Evolutionary conservation across 495 filamentous ascomycete genomes (phyloP).

Genomic region (Chaetomium fimeti): DNA sequence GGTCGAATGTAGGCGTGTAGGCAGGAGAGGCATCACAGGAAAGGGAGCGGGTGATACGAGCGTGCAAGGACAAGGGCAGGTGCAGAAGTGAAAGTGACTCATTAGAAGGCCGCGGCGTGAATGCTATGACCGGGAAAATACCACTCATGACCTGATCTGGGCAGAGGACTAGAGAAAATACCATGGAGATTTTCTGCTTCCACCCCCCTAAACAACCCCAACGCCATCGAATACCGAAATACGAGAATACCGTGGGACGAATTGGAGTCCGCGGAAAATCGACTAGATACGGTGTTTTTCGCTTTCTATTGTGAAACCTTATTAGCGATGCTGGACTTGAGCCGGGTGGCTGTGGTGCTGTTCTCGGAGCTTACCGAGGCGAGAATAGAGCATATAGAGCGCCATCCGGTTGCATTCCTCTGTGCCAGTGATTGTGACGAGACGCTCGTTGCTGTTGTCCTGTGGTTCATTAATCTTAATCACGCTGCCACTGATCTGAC

Average conservation of each 20-base stretch:
- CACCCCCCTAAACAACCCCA: conserved; percentile 18
- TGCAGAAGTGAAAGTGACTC: conserved; percentile 22
- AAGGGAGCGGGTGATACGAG: background rate
- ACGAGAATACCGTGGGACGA: conserved; percentile 10
- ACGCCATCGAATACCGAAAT: conserved; percentile 25
- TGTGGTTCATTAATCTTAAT: conserved; percentile 99
- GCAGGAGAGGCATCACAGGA: conserved; percentile 9
- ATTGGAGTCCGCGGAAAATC: background rate
- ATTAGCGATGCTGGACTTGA: conserved; percentile 25
- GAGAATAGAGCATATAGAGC: conserved; percentile 95
- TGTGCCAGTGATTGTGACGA: conserved; percentile 96
- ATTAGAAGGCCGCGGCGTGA: conserved; percentile 21
- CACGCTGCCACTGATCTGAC: conserved; percentile 92
- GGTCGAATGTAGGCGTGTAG: background rate
- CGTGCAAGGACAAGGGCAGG: conserved; percentile 10
- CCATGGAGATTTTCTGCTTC: conserved; percentile 26
- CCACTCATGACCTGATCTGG: conserved; percentile 18
- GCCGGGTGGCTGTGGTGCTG: conserved; percentile 21
- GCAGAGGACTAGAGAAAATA: conserved; percentile 21
- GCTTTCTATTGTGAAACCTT: conserved; percentile 58
- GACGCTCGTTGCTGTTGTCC: conserved; percentile 95
- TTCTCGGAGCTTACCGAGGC: conserved; percentile 73
- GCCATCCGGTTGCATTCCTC: conserved; percentile 99
- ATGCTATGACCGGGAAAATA: conserved; percentile 24
- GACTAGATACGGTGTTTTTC: conserved; percentile 66